Evolutionary conservation across 805 yeast genomes (phyloP).

Genomic region (Wickerhamiella alocasiicola): DNA sequence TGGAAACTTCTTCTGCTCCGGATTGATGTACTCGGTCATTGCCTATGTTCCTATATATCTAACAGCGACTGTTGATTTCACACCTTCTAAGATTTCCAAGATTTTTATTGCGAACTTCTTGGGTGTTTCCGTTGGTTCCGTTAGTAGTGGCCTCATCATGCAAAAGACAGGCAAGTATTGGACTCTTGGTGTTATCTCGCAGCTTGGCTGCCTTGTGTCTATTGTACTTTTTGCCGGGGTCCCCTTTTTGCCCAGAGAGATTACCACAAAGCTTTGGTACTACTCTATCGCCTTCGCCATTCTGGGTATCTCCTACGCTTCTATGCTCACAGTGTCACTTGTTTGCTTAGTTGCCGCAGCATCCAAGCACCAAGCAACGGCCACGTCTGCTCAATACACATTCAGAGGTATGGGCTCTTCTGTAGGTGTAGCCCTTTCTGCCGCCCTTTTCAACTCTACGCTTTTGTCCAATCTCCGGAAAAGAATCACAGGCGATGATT

Average conservation of each 20-base stretch:
- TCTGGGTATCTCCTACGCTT: conserved; percentile 56
- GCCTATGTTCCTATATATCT: conserved; percentile 67
- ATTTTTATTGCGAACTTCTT: conserved; percentile 43
- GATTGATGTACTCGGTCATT: conserved; percentile 50
- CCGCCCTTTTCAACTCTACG: conserved; percentile 49
- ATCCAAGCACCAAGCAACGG: conserved; percentile 58
- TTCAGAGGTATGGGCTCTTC: conserved; percentile 80
- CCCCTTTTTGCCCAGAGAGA: conserved; percentile 37
- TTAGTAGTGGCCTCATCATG: conserved; percentile 56
- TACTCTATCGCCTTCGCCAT: conserved; percentile 27
- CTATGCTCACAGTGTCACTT: conserved; percentile 56
- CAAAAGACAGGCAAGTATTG: conserved; percentile 54
- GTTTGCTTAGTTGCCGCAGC: conserved; percentile 68
- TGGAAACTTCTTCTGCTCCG: conserved; percentile 58
- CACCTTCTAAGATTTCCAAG: conserved; percentile 72
- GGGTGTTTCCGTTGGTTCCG: conserved; percentile 56
- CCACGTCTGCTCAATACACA: conserved; percentile 82
- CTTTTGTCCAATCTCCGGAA: conserved; percentile 27
- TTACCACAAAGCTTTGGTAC: conserved; percentile 47
- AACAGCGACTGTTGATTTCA: conserved; percentile 45
- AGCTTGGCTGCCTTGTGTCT: conserved; percentile 38
- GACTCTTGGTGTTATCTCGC: conserved; percentile 33
- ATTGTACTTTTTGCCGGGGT: conserved; percentile 27
- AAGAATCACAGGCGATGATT: conserved; percentile 35
- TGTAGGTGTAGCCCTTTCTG: conserved; percentile 59